A percentile compares a stretch with the other conserved stretches of the same genome.
These are phyloP conservation scores for Solanum medicagineum DNA, from an alignment of 257 asterid genomes.

Conservation along the genomic window DNA sequence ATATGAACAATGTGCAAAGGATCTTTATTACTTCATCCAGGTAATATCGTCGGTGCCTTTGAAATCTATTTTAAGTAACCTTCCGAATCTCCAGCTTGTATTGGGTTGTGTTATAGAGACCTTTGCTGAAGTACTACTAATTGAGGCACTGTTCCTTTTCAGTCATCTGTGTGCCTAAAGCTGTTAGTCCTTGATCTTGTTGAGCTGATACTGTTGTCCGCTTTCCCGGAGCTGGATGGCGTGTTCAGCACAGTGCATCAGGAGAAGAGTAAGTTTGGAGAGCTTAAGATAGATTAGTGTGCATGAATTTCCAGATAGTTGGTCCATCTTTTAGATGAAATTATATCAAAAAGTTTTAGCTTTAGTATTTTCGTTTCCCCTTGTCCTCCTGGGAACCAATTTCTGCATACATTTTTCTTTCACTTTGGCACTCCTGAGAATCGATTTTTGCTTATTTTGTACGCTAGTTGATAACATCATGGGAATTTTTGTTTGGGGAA, in stretches of 20 bases:
- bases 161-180: conserved; percentile 84
- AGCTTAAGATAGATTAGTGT: conserved; percentile 14
- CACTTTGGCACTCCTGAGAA: neutral
- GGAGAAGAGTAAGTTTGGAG: conserved; percentile 64
- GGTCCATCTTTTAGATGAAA: neutral
- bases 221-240: conserved; percentile 77
- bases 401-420: neutral
- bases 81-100: neutral
- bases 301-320: neutral
- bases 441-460: neutral
- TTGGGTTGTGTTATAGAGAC: neutral
- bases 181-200: conserved; percentile 67
- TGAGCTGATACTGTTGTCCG: conserved; percentile 61
- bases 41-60: conserved; percentile 18
- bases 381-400: neutral
- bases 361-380: neutral
- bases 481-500: neutral
- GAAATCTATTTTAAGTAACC: neutral
- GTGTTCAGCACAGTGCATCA: conserved; percentile 52
- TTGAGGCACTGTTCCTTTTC: conserved; percentile 3
- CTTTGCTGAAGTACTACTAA: neutral
- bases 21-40: conserved; percentile 93
- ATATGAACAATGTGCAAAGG: conserved; percentile 83
- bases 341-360: neutral
- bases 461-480: neutral